Evolutionary conservation across 2,329 filamentous ascomycete genomes (phyloP).

Genomic region (Pleurostoma richardsiae): DNA sequence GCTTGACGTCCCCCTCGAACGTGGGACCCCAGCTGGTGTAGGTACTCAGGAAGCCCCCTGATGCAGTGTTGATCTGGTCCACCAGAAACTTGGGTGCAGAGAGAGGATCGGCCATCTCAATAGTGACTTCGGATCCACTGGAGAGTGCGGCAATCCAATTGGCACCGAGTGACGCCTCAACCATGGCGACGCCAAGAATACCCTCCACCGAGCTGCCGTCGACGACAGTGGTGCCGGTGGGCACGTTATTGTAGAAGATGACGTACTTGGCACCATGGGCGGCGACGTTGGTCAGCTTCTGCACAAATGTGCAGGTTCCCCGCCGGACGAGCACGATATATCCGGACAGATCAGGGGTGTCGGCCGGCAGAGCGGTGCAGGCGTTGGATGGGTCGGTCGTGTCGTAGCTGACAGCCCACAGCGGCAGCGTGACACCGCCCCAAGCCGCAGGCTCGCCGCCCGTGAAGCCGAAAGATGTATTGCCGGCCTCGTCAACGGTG

Average conservation of each 20-base stretch:
- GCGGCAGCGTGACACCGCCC: slow-evolving; percentile 37
- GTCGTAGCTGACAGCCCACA: slow-evolving; percentile 46
- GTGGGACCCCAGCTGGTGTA: slow-evolving; percentile 41
- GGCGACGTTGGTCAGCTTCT: slow-evolving; percentile 48
- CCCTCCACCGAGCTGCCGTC: slow-evolving; percentile 22
- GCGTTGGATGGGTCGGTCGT: slow-evolving; percentile 40
- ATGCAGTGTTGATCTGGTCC: slow-evolving; percentile 30
- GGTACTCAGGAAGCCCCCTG: slow-evolving; percentile 37
- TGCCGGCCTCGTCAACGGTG: slow-evolving; percentile 26
- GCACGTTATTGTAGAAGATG: slow-evolving; percentile 54
- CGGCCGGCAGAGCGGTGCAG: slow-evolving; percentile 45
- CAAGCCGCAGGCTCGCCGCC: slow-evolving; percentile 35
- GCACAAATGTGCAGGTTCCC: slow-evolving; percentile 49
- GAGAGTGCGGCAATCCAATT: slow-evolving; percentile 37
- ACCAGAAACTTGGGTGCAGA: slow-evolving; percentile 28
- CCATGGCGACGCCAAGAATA: slow-evolving; percentile 34
- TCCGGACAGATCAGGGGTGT: slow-evolving; percentile 51
- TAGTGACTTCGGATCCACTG: slow-evolving; percentile 33
- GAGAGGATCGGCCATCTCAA: slow-evolving; percentile 36
- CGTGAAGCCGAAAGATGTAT: slow-evolving; percentile 35
- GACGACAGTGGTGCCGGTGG: slow-evolving; percentile 23
- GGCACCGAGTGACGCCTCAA: slow-evolving; percentile 32
- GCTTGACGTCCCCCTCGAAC: slow-evolving; percentile 41
- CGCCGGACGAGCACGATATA: slow-evolving; percentile 56
- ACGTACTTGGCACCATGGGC: slow-evolving; percentile 55